Evolutionary conservation across 202 grass and related monocot species (phyloP).

Genomic region (Bolboschoenoplectus hybrid): DNA sequence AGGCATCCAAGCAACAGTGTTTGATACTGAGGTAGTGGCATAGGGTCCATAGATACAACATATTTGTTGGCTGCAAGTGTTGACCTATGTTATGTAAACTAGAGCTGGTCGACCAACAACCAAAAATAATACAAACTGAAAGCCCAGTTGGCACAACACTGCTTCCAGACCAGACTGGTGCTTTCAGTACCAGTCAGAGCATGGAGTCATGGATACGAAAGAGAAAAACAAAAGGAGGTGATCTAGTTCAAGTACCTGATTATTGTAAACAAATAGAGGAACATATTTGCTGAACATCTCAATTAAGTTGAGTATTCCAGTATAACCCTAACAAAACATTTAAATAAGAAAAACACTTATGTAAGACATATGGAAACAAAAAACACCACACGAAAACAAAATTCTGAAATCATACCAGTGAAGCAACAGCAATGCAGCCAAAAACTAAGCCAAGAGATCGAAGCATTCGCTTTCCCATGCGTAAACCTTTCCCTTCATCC

Average conservation of each 20-base stretch:
- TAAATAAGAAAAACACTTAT: slow-evolving; percentile 17
- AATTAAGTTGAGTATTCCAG: slow-evolving; percentile 53
- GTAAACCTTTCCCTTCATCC: slow-evolving; percentile 79
- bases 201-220: background rate
- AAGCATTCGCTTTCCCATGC: slow-evolving; percentile 93
- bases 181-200: slow-evolving; percentile 6
- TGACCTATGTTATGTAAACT: background rate
- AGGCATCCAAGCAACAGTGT: background rate
- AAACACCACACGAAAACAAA: background rate
- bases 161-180: background rate
- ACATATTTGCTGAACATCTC: slow-evolving; percentile 62
- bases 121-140: background rate
- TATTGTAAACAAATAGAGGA: slow-evolving; percentile 55
- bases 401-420: slow-evolving; percentile 51
- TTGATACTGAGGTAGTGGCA: background rate
- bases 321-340: slow-evolving; percentile 57
- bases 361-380: background rate
- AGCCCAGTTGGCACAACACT: background rate
- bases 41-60: background rate
- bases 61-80: background rate
- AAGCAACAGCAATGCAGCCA: slow-evolving; percentile 76
- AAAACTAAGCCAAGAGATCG: slow-evolving; percentile 88
- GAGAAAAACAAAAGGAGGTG: background rate
- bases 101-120: background rate
- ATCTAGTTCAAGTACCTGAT: slow-evolving; percentile 50